Evolutionary conservation across 148 eudicot genomes (phyloP).

Genomic region (Mesembryanthemum crystallinum): DNA sequence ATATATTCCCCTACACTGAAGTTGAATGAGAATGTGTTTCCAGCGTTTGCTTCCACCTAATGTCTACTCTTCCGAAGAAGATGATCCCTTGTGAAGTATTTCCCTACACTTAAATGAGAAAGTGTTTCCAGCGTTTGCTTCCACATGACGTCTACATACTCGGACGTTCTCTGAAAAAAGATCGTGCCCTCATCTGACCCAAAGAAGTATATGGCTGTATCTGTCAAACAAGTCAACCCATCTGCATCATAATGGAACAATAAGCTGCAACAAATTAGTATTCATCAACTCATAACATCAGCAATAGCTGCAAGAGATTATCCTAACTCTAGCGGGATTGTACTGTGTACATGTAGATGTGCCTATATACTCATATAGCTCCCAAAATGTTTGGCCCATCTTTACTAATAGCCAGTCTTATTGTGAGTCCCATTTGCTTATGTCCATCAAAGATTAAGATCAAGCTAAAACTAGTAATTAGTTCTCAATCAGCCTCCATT

Average conservation of each 20-base stretch:
- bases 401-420: too few species aligned
- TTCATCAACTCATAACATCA: too few species aligned
- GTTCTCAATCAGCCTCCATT: too few species aligned
- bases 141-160: background rate
- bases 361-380: background rate
- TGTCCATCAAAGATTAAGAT: too few species aligned
- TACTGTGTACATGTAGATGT: background rate
- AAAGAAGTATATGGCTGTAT: background rate
- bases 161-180: too few species aligned
- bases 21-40: background rate
- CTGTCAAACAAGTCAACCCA: background rate
- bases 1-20: too few species aligned
- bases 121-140: background rate
- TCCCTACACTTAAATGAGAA: background rate
- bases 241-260: background rate
- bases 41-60: background rate
- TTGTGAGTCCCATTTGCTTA: too few species aligned
- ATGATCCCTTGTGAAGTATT: background rate
- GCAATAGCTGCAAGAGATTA: too few species aligned
- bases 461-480: too few species aligned
- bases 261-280: too few species aligned
- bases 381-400: too few species aligned
- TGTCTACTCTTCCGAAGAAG: background rate
- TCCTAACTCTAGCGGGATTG: too few species aligned
- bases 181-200: background rate